phyloP scores from a whole-genome alignment of 495 filamentous ascomycete genomes.

The Penicillium cosmopolitanum region DNA sequence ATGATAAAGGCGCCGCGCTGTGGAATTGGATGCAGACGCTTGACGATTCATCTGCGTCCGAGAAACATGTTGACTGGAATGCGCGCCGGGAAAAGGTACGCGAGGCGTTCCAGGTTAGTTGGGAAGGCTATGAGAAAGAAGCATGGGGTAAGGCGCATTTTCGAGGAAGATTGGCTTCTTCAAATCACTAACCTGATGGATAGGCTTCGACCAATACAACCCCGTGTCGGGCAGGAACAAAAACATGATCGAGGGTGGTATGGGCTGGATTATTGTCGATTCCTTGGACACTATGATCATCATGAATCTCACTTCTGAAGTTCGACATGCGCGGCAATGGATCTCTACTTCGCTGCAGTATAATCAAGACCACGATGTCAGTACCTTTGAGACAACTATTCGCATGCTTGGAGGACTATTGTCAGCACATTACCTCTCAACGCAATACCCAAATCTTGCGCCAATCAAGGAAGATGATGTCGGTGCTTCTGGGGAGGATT shows the following conservation, averaged over 20 bases:
- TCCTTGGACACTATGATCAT: constrained; percentile 94
- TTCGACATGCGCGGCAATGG: constrained; percentile 88
- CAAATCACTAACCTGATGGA: not conserved
- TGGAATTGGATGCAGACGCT: constrained; percentile 48
- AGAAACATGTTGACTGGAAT: constrained; percentile 61
- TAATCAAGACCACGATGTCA: constrained; percentile 92
- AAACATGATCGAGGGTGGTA: constrained; percentile 72
- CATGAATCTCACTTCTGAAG: constrained; percentile 92
- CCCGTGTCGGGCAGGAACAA: constrained; percentile 77
- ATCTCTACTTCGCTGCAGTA: constrained; percentile 80
- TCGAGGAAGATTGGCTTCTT: too few relatives aligned
- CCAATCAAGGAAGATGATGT: constrained; percentile 66
- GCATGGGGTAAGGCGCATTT: constrained; percentile 75
- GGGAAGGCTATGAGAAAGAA: constrained; percentile 89
- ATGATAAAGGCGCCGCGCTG: constrained; percentile 39
- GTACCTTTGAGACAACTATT: constrained; percentile 97
- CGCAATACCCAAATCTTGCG: constrained; percentile 67
- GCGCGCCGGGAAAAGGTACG: constrained; percentile 81
- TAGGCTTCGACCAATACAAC: constrained; percentile 84
- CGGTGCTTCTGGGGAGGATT: constrained; percentile 74
- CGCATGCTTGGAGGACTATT: constrained; percentile 95
- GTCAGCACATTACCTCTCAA: constrained; percentile 92
- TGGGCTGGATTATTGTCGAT: constrained; percentile 99
- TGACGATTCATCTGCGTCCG: constrained; percentile 27
- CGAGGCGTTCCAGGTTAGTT: constrained; percentile 86